phyloP scores from a whole-genome alignment of 345 rosid genomes.

The Dimocarpus longan region DNA sequence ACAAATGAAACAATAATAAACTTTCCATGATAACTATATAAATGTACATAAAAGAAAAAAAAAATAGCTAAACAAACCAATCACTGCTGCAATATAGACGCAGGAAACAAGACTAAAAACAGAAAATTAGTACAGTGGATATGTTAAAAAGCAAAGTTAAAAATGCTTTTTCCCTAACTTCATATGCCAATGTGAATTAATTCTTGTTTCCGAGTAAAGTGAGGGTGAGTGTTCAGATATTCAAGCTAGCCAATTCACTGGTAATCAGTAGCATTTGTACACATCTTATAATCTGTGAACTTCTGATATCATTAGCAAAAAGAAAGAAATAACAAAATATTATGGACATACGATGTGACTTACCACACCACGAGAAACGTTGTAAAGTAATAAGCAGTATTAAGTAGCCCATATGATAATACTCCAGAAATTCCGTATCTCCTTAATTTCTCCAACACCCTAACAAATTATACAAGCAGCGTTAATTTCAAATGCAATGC shows the following conservation, averaged over 20 bases:
- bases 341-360: conserved; percentile 34
- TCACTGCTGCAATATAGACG: background rate
- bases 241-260: background rate
- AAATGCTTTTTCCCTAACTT: background rate
- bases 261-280: background rate
- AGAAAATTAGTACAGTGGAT: background rate
- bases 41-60: background rate
- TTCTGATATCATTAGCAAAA: background rate
- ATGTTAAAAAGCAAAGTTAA: background rate
- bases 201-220: background rate
- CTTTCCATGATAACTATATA: background rate
- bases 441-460: conserved; percentile 65
- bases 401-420: conserved; percentile 78
- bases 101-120: background rate
- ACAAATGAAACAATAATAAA: background rate
- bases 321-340: background rate
- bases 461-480: conserved; percentile 28
- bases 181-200: background rate
- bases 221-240: background rate
- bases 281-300: background rate
- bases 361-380: conserved; percentile 85
- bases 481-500: background rate
- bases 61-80: background rate
- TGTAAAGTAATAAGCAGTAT: conserved; percentile 73
- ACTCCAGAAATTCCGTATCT: conserved; percentile 87